Conservation (phyloP, 805 yeast species). For the Cyberlindnera subsufficiens region DNA sequence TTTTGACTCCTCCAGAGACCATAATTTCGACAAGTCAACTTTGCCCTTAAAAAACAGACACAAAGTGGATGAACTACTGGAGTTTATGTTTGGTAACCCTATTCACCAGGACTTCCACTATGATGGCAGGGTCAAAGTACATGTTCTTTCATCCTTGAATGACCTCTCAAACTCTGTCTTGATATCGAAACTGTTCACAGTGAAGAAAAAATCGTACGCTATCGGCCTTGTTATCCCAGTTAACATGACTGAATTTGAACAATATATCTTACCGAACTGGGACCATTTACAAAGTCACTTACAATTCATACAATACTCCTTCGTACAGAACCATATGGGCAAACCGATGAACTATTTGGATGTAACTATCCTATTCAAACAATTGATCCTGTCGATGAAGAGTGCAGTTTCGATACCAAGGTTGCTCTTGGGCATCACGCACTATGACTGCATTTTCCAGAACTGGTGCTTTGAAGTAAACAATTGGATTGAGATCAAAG, state of each 20-base stretch:
- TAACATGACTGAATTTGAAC: constrained; percentile 20
- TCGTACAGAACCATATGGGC: constrained; percentile 17
- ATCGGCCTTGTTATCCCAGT: constrained; percentile 28
- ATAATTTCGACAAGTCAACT: constrained; percentile 15
- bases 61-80: constrained; percentile 22
- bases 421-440: constrained; percentile 27
- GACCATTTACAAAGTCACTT: constrained; percentile 23
- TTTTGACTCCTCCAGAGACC: constrained; percentile 26
- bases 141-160: constrained; percentile 24
- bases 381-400: constrained; percentile 25
- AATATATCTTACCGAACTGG: constrained; percentile 30
- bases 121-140: constrained; percentile 19
- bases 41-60: constrained; percentile 9
- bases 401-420: constrained; percentile 30
- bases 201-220: constrained; percentile 23
- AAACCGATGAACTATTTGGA: constrained; percentile 13
- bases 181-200: constrained; percentile 28
- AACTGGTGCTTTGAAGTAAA: constrained; percentile 35
- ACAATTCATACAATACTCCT: constrained; percentile 22
- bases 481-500: constrained; percentile 38
- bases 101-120: constrained; percentile 26
- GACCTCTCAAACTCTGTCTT: constrained; percentile 25
- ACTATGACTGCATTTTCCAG: constrained; percentile 21
- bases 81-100: constrained; percentile 35
- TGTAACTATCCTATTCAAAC: constrained; percentile 23